A percentile compares a stretch with the other conserved stretches of the same genome.
Evolutionary conservation across 2,329 filamentous ascomycete species (phyloP).

Genomic region (Neophaeococcomyces mojaviensis): DNA sequence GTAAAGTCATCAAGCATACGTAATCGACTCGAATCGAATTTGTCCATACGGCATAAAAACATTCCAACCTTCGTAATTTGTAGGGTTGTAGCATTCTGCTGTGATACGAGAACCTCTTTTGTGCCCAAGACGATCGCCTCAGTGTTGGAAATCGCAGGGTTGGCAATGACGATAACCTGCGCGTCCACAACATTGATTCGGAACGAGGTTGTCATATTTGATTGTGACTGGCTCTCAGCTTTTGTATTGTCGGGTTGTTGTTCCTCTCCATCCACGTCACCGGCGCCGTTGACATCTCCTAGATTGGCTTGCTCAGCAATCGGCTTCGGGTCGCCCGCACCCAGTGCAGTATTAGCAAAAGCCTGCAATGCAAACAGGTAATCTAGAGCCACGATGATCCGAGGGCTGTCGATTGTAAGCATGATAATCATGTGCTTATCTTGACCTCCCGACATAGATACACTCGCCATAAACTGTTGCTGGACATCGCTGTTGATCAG

Average conservation of each 20-base stretch:
- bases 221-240: slow-evolving; percentile 29
- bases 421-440: slow-evolving; percentile 81
- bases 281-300: slow-evolving; percentile 48
- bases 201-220: slow-evolving; percentile 69
- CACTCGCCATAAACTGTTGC: slow-evolving; percentile 95
- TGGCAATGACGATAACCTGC: slow-evolving; percentile 92
- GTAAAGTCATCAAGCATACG: slow-evolving; percentile 97
- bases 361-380: slow-evolving; percentile 85
- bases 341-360: slow-evolving; percentile 66
- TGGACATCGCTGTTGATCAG: slow-evolving; percentile 85
- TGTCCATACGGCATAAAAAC: slow-evolving; percentile 98
- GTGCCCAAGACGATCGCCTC: slow-evolving; percentile 94
- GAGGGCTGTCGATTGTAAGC: slow-evolving; percentile 87
- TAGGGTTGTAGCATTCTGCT: slow-evolving; percentile 88
- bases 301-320: slow-evolving; percentile 28
- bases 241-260: slow-evolving; percentile 45
- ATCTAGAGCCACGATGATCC: slow-evolving; percentile 90
- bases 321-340: slow-evolving; percentile 48
- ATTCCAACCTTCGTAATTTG: slow-evolving; percentile 93
- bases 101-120: slow-evolving; percentile 84
- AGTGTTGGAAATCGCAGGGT: slow-evolving; percentile 79
- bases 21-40: slow-evolving; percentile 80
- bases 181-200: slow-evolving; percentile 91
- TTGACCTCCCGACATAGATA: slow-evolving; percentile 81
- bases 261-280: slow-evolving; percentile 29